phyloP scores from a whole-genome alignment of 495 filamentous ascomycete species.

The Staphylotrichum longicolle region DNA sequence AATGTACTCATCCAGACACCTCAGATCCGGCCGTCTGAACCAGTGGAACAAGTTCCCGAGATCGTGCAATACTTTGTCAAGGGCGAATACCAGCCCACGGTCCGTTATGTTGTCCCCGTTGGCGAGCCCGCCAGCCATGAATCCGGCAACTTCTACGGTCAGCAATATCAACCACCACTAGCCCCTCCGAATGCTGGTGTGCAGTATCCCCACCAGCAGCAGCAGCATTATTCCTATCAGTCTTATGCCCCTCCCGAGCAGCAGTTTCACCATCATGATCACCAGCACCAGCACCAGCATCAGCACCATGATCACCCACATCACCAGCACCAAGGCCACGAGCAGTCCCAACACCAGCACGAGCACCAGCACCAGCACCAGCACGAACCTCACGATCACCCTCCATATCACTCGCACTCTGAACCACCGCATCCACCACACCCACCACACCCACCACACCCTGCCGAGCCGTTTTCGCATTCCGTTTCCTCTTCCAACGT shows the following conservation, averaged over 20 bases:
- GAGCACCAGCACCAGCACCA: constrained; percentile 14
- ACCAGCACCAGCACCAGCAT: constrained; percentile 14
- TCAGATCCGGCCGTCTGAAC: constrained; percentile 16
- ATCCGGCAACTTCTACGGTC: constrained; percentile 24
- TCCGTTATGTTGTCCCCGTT: constrained; percentile 29
- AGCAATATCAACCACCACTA: constrained; percentile 28
- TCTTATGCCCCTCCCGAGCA: constrained; percentile 1
- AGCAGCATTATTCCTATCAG: constrained; percentile 11
- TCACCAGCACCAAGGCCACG: constrained; percentile 17
- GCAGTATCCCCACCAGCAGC: constrained; percentile 21
- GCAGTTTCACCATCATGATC: constrained; percentile 18
- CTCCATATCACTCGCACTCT: constrained; percentile 19
- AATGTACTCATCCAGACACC: constrained; percentile 1
- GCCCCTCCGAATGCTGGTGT: constrained; percentile 15
- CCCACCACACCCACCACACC: neutral
- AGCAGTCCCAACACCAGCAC: constrained; percentile 14
- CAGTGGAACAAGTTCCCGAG: constrained; percentile 26
- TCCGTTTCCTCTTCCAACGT: constrained; percentile 25
- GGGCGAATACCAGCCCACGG: constrained; percentile 53
- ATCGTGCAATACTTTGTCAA: constrained; percentile 53
- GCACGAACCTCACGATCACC: constrained; percentile 17
- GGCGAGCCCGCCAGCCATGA: constrained; percentile 28
- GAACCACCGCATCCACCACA: constrained; percentile 19
- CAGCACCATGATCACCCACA: constrained; percentile 4
- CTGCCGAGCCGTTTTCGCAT: constrained; percentile 26